phyloP scores from a whole-genome alignment of 352 stramenopile species.

The Globisporangium polare region DNA sequence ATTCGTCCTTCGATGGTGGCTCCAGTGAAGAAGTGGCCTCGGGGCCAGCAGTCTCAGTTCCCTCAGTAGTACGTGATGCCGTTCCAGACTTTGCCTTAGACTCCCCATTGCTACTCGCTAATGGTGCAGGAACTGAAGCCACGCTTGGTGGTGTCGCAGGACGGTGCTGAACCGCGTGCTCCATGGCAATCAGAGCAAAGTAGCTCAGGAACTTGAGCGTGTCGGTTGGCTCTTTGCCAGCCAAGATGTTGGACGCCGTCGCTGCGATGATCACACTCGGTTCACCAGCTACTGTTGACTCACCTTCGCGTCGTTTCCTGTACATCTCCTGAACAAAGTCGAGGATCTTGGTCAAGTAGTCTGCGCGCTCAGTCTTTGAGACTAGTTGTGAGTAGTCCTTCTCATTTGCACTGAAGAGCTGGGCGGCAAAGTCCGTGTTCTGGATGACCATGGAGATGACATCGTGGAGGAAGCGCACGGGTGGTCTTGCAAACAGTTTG shows the following conservation, averaged over 20 bases:
- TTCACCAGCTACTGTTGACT: background rate
- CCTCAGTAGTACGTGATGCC: background rate
- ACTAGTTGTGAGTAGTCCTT: slow-evolving; percentile 60
- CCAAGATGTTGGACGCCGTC: slow-evolving; percentile 72
- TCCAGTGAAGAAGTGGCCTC: background rate
- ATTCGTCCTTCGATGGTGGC: background rate
- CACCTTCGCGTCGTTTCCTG: slow-evolving; percentile 21
- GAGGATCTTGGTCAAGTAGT: slow-evolving; percentile 74
- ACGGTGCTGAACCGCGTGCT: slow-evolving; percentile 39
- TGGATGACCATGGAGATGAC: slow-evolving; percentile 64
- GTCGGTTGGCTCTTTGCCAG: slow-evolving; percentile 69
- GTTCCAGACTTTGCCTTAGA: background rate
- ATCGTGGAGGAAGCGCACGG: slow-evolving; percentile 80
- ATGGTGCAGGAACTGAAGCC: background rate
- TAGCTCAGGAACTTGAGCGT: slow-evolving; percentile 77
- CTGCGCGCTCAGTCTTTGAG: slow-evolving; percentile 67
- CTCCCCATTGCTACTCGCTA: background rate
- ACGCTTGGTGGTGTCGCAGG: slow-evolving; percentile 1
- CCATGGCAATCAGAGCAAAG: slow-evolving; percentile 52
- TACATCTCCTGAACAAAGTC: slow-evolving; percentile 70
- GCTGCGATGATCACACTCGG: slow-evolving; percentile 51
- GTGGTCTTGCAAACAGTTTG: slow-evolving; percentile 74
- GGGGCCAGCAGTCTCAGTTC: background rate
- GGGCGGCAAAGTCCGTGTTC: slow-evolving; percentile 58
- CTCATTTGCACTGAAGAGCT: slow-evolving; percentile 44